Conservation (phyloP, 345 rosid genomes). For the Heritiera littoralis region DNA sequence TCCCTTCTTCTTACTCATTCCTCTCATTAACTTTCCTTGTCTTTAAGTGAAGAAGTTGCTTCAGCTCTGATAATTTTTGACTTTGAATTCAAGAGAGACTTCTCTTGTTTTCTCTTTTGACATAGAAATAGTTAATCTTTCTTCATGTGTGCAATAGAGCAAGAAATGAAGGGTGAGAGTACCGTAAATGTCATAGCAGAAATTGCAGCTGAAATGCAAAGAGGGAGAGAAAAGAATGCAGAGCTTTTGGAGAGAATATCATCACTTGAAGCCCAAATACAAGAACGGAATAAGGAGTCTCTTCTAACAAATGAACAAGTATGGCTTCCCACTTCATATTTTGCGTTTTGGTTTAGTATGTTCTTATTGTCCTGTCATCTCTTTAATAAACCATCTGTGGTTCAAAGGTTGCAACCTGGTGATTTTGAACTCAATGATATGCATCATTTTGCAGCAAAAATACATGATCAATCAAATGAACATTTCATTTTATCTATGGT, state of each 20-base stretch:
- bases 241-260: conserved; percentile 55
- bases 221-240: conserved; percentile 50
- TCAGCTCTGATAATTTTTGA: no score
- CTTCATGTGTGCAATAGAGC: conserved; percentile 44
- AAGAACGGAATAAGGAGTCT: conserved; percentile 32
- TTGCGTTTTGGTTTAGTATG: conserved; percentile 3
- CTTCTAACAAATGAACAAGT: conserved; percentile 30
- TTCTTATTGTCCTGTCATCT: neutral
- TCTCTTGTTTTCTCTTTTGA: no score
- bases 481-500: neutral
- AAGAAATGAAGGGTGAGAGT: conserved; percentile 38
- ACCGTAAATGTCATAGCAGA: conserved; percentile 31
- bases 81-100: no score
- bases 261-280: conserved; percentile 50
- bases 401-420: neutral
- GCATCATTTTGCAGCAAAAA: neutral
- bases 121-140: neutral
- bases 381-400: neutral
- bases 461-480: neutral
- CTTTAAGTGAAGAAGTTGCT: no score
- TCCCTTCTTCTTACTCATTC: neutral
- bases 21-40: no score
- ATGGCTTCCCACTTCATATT: conserved; percentile 22
- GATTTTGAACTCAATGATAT: neutral
- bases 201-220: conserved; percentile 48